A percentile compares a stretch with the other conserved stretches of the same genome.
phyloP scores from a whole-genome alignment of 2,329 filamentous ascomycete genomes.

The Ophiocordyceps camponoti-saundersi region DNA sequence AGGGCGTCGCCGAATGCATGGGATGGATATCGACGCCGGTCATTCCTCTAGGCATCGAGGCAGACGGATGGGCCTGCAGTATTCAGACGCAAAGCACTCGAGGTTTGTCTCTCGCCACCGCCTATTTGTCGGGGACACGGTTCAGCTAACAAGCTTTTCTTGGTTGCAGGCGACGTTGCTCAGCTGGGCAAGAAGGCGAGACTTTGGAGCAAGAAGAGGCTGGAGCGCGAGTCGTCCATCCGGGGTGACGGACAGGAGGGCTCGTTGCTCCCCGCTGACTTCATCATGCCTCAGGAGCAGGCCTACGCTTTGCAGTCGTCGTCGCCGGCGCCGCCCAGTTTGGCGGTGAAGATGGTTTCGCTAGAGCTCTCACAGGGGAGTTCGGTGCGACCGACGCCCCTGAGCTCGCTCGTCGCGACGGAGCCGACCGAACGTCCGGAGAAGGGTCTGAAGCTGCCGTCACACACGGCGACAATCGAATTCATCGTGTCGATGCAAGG shows the following conservation, averaged over 20 bases:
- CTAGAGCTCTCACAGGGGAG: conserved; percentile 31
- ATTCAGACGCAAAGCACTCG: conserved; percentile 36
- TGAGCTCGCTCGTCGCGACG: conserved; percentile 21
- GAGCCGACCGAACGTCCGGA: conserved; percentile 16
- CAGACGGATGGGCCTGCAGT: conserved; percentile 38
- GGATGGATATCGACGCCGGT: conserved; percentile 50
- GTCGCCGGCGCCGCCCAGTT: conserved; percentile 24
- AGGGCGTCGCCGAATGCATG: conserved; percentile 47
- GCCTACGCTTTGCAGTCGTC: conserved; percentile 17
- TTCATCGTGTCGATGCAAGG: conserved; percentile 21
- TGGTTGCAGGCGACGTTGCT: conserved; percentile 25
- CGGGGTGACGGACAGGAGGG: conserved; percentile 38
- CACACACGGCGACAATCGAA: conserved; percentile 16
- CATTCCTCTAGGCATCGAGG: conserved; percentile 25
- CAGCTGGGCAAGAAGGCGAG: conserved; percentile 37
- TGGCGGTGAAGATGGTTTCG: conserved; percentile 30
- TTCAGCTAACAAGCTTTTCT: background rate
- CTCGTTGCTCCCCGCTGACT: conserved; percentile 41
- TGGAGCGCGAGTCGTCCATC: conserved; percentile 44
- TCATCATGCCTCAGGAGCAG: conserved; percentile 42
- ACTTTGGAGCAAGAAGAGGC: conserved; percentile 40
- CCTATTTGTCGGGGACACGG: background rate
- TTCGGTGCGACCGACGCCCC: conserved; percentile 26
- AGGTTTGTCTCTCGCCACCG: conserved; percentile 11
- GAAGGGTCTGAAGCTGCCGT: conserved; percentile 15